These are phyloP conservation scores for Hypoxylon intermedium DNA, from an alignment of 495 filamentous ascomycete species.

Conservation along the genomic window DNA sequence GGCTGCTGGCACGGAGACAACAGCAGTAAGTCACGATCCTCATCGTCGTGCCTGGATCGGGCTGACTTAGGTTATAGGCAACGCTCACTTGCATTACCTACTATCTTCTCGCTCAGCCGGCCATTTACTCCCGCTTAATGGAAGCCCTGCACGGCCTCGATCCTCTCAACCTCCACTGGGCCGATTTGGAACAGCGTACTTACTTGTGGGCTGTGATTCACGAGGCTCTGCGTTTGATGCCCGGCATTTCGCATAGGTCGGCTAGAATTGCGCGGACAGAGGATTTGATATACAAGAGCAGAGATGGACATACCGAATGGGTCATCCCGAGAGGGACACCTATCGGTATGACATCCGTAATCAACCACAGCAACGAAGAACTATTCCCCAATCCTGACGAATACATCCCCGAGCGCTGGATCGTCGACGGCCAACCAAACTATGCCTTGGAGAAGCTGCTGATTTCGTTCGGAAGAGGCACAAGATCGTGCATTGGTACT, in stretches of 20 bases:
- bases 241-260: conserved; percentile 51
- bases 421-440: conserved; percentile 45
- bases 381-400: conserved; percentile 57
- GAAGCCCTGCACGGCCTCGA: conserved; percentile 37
- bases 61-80: conserved; percentile 29
- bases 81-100: conserved; percentile 44
- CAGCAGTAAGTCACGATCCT: conserved; percentile 18
- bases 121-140: conserved; percentile 38
- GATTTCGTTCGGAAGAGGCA: conserved; percentile 57
- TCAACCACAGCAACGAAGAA: conserved; percentile 54
- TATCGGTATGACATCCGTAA: conserved; percentile 56
- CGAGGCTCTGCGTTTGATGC: conserved; percentile 53
- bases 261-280: conserved; percentile 46
- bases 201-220: conserved; percentile 55
- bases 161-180: conserved; percentile 29
- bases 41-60: neutral
- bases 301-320: conserved; percentile 44
- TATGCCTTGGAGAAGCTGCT: conserved; percentile 54
- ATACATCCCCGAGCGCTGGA: conserved; percentile 62
- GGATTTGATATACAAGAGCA: conserved; percentile 47
- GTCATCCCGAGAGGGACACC: conserved; percentile 47
- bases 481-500: conserved; percentile 59
- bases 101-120: conserved; percentile 41
- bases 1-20: conserved; percentile 43
- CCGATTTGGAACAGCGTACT: conserved; percentile 50